phyloP scores from a whole-genome alignment of 305 asterid genomes.

The Plantago coronopus region DNA sequence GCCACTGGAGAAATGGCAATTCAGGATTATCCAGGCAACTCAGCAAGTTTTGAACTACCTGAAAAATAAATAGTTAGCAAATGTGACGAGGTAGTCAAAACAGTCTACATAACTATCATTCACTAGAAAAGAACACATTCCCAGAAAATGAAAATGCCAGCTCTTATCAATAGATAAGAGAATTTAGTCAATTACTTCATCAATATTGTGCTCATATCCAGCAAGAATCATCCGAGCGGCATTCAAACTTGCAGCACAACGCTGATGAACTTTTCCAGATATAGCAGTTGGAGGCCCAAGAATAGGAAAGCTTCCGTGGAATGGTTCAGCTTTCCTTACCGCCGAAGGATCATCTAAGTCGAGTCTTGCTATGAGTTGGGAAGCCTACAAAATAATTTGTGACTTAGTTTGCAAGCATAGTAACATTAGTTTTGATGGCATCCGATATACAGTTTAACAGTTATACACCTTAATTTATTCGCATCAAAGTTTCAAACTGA shows the following conservation, averaged over 20 bases:
- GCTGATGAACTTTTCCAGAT: slow-evolving; percentile 94
- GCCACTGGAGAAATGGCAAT: slow-evolving; percentile 99
- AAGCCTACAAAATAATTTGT: slow-evolving; percentile 52
- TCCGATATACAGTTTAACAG: too few relatives aligned
- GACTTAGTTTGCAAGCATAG: slow-evolving; percentile 17
- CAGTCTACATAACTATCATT: too few relatives aligned
- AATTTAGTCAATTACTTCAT: slow-evolving; percentile 50
- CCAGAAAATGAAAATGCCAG: too few relatives aligned
- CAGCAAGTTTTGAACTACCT: slow-evolving; percentile 94
- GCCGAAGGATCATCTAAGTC: slow-evolving; percentile 98
- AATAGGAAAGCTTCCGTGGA: slow-evolving; percentile 78
- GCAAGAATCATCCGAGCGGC: slow-evolving; percentile 97
- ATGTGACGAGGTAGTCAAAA: too few relatives aligned
- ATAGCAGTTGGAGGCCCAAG: slow-evolving; percentile 96
- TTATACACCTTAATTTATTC: too few relatives aligned
- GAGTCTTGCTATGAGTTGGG: slow-evolving; percentile 90
- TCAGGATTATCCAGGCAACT: slow-evolving; percentile 97
- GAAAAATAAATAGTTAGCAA: slow-evolving; percentile 14
- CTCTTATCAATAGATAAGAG: slow-evolving; percentile 22
- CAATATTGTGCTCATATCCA: slow-evolving; percentile 93
- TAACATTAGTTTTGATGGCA: slow-evolving; percentile 4
- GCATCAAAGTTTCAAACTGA: background rate
- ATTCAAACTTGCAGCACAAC: slow-evolving; percentile 92
- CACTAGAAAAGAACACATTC: too few relatives aligned
- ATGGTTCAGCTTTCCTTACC: slow-evolving; percentile 95